Percentiles rank a stretch among this genome's conserved stretches.
These are phyloP conservation scores for Tetracladium maxilliforme DNA, from an alignment of 2,329 filamentous ascomycete genomes.

Conservation along the genomic window DNA sequence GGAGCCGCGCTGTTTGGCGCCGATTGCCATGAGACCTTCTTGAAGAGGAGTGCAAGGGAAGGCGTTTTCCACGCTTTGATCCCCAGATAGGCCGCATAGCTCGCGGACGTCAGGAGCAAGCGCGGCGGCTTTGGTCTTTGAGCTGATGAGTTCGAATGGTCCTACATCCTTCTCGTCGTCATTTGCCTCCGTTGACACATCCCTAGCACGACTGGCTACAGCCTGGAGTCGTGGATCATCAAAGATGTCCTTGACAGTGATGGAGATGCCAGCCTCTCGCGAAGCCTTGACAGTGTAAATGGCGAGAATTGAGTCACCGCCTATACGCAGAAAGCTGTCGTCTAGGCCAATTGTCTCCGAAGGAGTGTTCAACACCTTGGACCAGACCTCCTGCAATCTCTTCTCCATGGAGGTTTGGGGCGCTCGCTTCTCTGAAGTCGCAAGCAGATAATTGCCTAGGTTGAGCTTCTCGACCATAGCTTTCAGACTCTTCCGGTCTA, in stretches of 20 bases:
- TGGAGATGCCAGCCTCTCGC: slow-evolving; percentile 3
- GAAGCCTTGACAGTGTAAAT: slow-evolving; percentile 13
- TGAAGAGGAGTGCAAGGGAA: slow-evolving; percentile 25
- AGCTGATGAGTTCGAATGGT: too few relatives aligned
- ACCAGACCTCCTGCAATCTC: slow-evolving; percentile 4
- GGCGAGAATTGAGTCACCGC: slow-evolving; percentile 27
- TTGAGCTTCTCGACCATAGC: too few relatives aligned
- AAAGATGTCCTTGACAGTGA: slow-evolving; percentile 17
- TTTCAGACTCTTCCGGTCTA: slow-evolving; percentile 7
- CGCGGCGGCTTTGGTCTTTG: too few relatives aligned
- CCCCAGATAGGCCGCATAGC: too few relatives aligned
- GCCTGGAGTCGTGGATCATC: too few relatives aligned
- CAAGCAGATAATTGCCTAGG: too few relatives aligned
- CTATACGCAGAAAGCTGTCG: slow-evolving; percentile 26
- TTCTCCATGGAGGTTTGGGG: slow-evolving; percentile 4
- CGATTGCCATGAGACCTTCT: slow-evolving; percentile 21
- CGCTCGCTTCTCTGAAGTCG: too few relatives aligned
- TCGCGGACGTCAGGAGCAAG: too few relatives aligned
- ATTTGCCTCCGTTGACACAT: too few relatives aligned
- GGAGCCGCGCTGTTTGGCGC: slow-evolving; percentile 16
- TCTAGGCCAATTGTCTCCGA: slow-evolving; percentile 18
- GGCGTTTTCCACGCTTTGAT: too few relatives aligned
- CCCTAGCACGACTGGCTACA: too few relatives aligned
- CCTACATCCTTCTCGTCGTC: too few relatives aligned
- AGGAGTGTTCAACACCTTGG: slow-evolving; percentile 14